Evolutionary conservation across 1,284 basidiomycete species (phyloP), one percentile per base, ranked within the genome.

Genomic region (Ceratobasidium sp.): DNA sequence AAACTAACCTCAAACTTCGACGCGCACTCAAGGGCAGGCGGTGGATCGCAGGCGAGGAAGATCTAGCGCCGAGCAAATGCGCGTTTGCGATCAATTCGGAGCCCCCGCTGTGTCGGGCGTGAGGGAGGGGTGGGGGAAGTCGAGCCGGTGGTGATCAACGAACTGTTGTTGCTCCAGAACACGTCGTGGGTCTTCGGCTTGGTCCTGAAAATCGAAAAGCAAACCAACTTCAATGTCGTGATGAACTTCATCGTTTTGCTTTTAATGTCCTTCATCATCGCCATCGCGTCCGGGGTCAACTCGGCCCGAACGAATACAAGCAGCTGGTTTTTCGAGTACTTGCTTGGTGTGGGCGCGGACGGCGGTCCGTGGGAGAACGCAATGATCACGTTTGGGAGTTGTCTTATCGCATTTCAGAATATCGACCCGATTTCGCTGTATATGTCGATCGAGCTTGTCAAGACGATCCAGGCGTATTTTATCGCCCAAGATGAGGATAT

Each of bases 351-450:
- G 0, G 89, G 93, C 78, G 89, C 92, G 2, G 90, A 93, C 5
- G 86, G 84, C 49, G 93, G 90, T 39, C 83, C 88, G 66, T 89
- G 91, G 51, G 83, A 97, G 80, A 96, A 98, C 82, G 93, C 93
- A 0, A 86, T 99, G 56, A 90, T 99, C 81, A 97, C 97, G 66
- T 97, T 98, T 83, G 95, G 96, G 85, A 81, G 94, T 81, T 87
- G 39, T 75, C 89, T 99, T 67, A 95, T 99, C 84, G 93, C 95
- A 1, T 99, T 98, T 88, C 97, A 99, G 86, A 99, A 98, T 85
- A 98, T 99, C 84, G 95, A 99, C 9, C 97, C 97, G n/a, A 95
- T 99, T 81, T 98, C 96, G 28, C 91, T 99, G 44, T 98, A 98
- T 88, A 98, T 98, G 84, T 97, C 97, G 66, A 97, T 98, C 84